A percentile compares a stretch with the other conserved stretches of the same genome.
Evolutionary conservation across 2,329 filamentous ascomycete species (phyloP).

Genomic region (Cladorrhinum sp.): DNA sequence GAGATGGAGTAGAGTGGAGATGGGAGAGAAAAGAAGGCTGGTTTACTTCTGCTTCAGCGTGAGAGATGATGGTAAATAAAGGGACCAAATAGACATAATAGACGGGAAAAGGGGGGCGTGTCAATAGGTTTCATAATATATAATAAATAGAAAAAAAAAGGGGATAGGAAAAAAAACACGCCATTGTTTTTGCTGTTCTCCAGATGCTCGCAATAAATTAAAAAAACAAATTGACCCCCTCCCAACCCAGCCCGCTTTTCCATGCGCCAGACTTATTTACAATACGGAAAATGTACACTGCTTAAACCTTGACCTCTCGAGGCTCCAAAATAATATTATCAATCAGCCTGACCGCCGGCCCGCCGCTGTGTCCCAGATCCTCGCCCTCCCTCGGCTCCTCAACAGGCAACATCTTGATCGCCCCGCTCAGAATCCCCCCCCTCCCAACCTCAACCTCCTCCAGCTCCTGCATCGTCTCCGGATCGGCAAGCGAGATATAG

Average conservation of each 20-base stretch:
- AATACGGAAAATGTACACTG: conserved; percentile 10
- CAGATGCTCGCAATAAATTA: neutral
- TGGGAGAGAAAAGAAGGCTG: neutral
- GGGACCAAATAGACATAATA: neutral
- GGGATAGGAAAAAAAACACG: neutral
- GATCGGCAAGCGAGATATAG: conserved; percentile 88
- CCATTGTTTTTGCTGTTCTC: neutral
- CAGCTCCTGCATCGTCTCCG: conserved; percentile 77
- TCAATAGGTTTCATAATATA: neutral
- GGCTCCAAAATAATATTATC: conserved; percentile 80
- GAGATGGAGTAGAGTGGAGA: neutral
- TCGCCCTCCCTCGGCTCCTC: conserved; percentile 69
- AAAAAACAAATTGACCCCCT: neutral
- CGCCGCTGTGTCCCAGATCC: conserved; percentile 68
- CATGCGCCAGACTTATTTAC: neutral
- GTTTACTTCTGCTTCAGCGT: neutral
- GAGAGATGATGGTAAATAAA: neutral
- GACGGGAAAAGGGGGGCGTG: neutral
- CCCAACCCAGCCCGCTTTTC: neutral
- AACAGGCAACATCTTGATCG: conserved; percentile 82
- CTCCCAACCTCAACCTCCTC: conserved; percentile 63
- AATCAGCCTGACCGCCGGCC: conserved; percentile 79
- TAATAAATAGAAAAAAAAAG: neutral
- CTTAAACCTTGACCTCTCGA: neutral
- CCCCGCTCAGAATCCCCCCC: conserved; percentile 85